These are phyloP conservation scores for Saksenaea vasiformis DNA, from an alignment of 371 early-diverging fungal genomes.

Conservation along the genomic window DNA sequence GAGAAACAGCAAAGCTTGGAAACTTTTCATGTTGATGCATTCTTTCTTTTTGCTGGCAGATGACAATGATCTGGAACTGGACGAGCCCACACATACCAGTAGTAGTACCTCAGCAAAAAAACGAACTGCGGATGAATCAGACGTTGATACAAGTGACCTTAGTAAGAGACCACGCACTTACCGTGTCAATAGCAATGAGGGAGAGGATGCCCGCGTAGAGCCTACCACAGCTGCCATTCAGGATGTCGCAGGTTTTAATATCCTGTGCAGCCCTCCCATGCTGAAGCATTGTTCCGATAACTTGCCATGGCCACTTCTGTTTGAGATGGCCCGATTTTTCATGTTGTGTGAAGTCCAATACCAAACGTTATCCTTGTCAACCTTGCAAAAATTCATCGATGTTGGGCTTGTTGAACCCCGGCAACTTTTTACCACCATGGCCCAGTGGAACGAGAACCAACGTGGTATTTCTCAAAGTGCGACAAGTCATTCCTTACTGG, in stretches of 20 bases:
- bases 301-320: not conserved
- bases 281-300: not conserved
- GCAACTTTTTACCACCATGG: not conserved
- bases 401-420: not conserved
- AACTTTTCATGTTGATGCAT: not conserved
- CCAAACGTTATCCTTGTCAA: not conserved
- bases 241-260: not conserved
- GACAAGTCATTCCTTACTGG: not conserved
- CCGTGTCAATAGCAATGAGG: not conserved
- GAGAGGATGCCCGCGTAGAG: not conserved
- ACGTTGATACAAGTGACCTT: not conserved
- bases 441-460: not conserved
- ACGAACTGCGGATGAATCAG: not conserved
- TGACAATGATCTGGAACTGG: slow-evolving; percentile 2
- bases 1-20: not conserved
- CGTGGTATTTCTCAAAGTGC: not conserved
- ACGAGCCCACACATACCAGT: not conserved
- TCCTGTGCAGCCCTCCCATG: not conserved
- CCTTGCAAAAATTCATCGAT: not conserved
- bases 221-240: not conserved
- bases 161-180: not conserved
- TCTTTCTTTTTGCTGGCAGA: not conserved
- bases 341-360: not conserved
- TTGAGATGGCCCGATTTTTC: slow-evolving; percentile 9
- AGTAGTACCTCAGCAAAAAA: not conserved